phyloP scores from a whole-genome alignment of 2,329 filamentous ascomycete species.

The Lachnellula cervina region DNA sequence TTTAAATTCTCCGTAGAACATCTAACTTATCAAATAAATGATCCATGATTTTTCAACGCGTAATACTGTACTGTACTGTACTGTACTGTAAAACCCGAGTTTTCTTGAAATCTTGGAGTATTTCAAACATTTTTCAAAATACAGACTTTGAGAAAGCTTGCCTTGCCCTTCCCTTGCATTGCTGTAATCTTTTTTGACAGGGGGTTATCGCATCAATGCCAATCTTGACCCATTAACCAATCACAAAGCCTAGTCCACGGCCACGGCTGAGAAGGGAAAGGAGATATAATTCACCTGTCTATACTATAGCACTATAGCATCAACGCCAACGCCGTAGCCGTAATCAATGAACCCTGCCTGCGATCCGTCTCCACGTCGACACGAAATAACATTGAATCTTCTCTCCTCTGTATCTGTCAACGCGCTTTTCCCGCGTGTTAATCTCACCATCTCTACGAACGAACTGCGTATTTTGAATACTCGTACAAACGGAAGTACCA shows the following conservation, averaged over 20 bases:
- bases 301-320: slow-evolving; percentile 25
- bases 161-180: slow-evolving; percentile 12
- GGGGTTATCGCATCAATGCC: slow-evolving; percentile 12
- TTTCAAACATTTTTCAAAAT: too few species aligned
- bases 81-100: too few species aligned
- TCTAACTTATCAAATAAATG: too few species aligned
- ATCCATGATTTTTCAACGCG: too few species aligned
- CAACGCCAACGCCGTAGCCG: slow-evolving; percentile 20
- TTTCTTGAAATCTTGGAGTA: too few species aligned
- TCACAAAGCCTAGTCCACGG: slow-evolving; percentile 10
- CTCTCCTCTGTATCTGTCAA: slow-evolving; percentile 1
- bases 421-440: slow-evolving; percentile 15
- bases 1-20: too few species aligned
- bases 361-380: slow-evolving; percentile 23
- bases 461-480: neutral
- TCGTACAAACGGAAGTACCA: neutral
- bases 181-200: slow-evolving; percentile 12
- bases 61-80: too few species aligned
- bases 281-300: slow-evolving; percentile 18
- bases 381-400: slow-evolving; percentile 9
- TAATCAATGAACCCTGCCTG: slow-evolving; percentile 11
- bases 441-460: neutral
- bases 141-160: neutral
- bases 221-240: slow-evolving; percentile 8
- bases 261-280: neutral